These are phyloP conservation scores for Chalciporus piperatoides DNA, from an alignment of 1,284 basidiomycete genomes.

Conservation along the genomic window DNA sequence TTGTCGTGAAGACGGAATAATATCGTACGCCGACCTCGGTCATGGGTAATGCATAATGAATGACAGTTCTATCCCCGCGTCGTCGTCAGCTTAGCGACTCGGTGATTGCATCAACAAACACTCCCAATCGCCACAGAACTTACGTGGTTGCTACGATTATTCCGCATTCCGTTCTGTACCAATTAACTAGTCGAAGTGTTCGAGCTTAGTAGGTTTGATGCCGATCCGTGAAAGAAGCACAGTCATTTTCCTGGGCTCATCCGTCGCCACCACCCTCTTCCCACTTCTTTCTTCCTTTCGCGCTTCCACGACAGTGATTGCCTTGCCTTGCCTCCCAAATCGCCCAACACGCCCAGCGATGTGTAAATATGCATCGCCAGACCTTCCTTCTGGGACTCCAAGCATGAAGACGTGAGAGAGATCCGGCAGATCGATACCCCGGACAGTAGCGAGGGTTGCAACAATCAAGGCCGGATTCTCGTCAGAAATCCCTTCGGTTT, in stretches of 20 bases:
- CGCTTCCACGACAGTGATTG: constrained; percentile 54
- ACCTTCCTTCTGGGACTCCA: constrained; percentile 52
- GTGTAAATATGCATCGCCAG: constrained; percentile 62
- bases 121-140: background rate
- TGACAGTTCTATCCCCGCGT: background rate
- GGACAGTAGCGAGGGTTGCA: constrained; percentile 59
- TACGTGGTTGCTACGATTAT: background rate
- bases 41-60: background rate
- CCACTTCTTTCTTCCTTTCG: constrained; percentile 27
- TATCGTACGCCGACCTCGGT: background rate
- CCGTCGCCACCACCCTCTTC: constrained; percentile 29
- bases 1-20: background rate
- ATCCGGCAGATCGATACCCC: constrained; percentile 68
- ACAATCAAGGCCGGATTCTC: constrained; percentile 64
- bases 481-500: constrained; percentile 30
- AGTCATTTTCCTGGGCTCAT: constrained; percentile 44
- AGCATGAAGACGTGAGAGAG: constrained; percentile 72
- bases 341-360: constrained; percentile 73
- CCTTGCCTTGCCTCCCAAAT: constrained; percentile 61
- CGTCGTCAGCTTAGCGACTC: background rate
- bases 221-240: constrained; percentile 47
- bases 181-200: constrained; percentile 43
- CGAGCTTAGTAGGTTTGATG: constrained; percentile 33
- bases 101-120: background rate
- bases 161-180: background rate